phyloP scores from a whole-genome alignment of 1,139 yeast species.

The Arxiozyma telluris region DNA sequence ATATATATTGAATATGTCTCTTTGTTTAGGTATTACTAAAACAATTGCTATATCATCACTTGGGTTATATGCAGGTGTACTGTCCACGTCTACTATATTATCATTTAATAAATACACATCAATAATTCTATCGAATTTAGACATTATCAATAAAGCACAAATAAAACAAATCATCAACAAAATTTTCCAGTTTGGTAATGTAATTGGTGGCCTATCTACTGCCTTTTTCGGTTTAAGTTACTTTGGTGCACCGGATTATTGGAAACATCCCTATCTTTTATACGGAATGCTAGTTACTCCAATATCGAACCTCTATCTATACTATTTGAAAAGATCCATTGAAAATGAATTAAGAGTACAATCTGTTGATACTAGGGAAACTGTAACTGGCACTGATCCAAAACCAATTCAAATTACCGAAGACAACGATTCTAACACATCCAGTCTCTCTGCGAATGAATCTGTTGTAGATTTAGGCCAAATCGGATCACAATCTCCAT shows the following conservation, averaged over 20 bases:
- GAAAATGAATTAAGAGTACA: constrained; percentile 1
- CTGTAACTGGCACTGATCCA: neutral
- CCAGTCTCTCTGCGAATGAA: constrained; percentile 13
- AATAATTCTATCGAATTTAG: constrained; percentile 20
- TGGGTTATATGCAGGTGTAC: constrained; percentile 91
- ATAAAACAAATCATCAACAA: constrained; percentile 11
- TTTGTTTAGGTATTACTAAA: constrained; percentile 30
- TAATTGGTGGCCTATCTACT: constrained; percentile 25
- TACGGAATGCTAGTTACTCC: constrained; percentile 31
- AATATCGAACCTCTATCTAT: constrained; percentile 16
- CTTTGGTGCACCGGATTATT: constrained; percentile 26
- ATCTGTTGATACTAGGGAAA: neutral
- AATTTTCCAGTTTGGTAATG: constrained; percentile 17
- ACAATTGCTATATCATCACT: constrained; percentile 71
- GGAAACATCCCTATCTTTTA: constrained; percentile 31
- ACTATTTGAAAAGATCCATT: constrained; percentile 7
- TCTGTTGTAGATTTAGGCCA: constrained; percentile 26
- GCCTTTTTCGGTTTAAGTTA: constrained; percentile 29
- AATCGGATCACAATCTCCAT: constrained; percentile 3
- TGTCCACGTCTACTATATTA: constrained; percentile 67
- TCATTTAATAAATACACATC: constrained; percentile 24
- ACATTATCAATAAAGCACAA: constrained; percentile 6
- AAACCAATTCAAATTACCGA: constrained; percentile 3
- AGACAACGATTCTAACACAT: constrained; percentile 1
- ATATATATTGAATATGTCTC: constrained; percentile 15